Evolutionary conservation across 305 asterid genomes (phyloP).

Genomic region (Nicotiana rustica): DNA sequence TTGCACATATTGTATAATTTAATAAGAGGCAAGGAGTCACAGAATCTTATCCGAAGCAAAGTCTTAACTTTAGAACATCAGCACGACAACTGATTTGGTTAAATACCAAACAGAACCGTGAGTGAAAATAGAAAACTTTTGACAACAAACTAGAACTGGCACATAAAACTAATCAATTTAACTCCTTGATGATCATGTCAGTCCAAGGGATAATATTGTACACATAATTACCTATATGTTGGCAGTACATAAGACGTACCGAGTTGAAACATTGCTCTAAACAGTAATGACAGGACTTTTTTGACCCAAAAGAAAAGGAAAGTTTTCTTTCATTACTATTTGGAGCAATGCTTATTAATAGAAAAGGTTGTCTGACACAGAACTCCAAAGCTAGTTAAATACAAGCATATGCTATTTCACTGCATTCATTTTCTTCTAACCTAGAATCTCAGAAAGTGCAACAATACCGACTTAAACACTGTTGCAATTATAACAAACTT

Average conservation of each 20-base stretch:
- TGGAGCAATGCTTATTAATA: too few relatives aligned
- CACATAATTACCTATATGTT: constrained; percentile 25
- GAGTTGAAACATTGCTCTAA: neutral
- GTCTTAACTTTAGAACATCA: neutral
- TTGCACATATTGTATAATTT: constrained; percentile 15
- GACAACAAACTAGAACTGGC: constrained; percentile 18
- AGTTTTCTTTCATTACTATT: too few relatives aligned
- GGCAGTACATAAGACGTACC: constrained; percentile 16
- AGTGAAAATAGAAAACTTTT: constrained; percentile 4
- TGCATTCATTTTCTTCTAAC: neutral
- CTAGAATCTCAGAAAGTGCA: constrained; percentile 5
- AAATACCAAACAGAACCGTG: constrained; percentile 5
- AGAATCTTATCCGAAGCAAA: neutral
- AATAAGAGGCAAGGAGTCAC: constrained; percentile 8
- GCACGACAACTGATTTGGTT: neutral
- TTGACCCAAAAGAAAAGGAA: too few relatives aligned
- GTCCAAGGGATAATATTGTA: constrained; percentile 7
- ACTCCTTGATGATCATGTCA: constrained; percentile 22
- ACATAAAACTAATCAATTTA: neutral
- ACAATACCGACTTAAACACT: constrained; percentile 2
- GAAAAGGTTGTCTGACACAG: neutral
- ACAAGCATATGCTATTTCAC: neutral
- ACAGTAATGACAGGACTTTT: neutral
- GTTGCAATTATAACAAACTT: neutral
- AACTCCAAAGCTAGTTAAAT: constrained; percentile 5